Base-by-base conservation (phyloP, 2,329 filamentous ascomycete genomes). In the Eurotiales sp. region DNA sequence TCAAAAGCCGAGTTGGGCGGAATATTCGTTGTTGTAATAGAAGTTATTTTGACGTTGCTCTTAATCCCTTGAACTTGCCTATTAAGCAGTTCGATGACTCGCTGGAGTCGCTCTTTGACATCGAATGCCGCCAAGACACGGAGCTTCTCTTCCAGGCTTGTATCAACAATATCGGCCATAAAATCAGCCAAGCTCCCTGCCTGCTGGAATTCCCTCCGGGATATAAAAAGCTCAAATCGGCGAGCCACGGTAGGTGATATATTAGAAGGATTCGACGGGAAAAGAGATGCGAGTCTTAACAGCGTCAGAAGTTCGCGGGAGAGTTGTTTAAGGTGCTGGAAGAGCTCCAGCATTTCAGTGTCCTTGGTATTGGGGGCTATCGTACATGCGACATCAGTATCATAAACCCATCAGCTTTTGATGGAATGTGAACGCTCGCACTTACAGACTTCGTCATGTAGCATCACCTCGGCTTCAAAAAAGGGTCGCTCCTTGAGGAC, bases 81-180 rank as follows among this genome's bases (percentile, higher is more conserved):
- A 61, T 88, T 85, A 34, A 99, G 73, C 29, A 97, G 78, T 62
- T 91, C 88, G 51, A 95, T 86, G 14, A 95, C 90, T 60, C 85
- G 86, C 56, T 87, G 83, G 49, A 97, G 78, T 32, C 93, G 81
- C 42, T 87, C 82, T 59, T 88, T 87, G 42, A 93, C 77, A 61
- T 91, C 84, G 4, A 95, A 72, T 0, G 90, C 84, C n/a, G 89
- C 83, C 30, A 99, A 76, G 14, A 99, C 82, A 51, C 88, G 83
- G 49, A 99, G 78, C 69, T 95, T 96, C 65, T 99, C 93, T 67
- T 96, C 90, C 57, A 95, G 87, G 8, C 84, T 87, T 46, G 87
- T 85, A 56, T 96, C 90, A 2, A 95, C 82, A 21, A 97, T 81
- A 65, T 96, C 95, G 34, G 90, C 86, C 90, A 99, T 96, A 67